A percentile compares a stretch with the other conserved stretches of the same genome.
These are phyloP conservation scores for Arabis hirsuta DNA, from an alignment of 345 rosid species.

Conservation along the genomic window DNA sequence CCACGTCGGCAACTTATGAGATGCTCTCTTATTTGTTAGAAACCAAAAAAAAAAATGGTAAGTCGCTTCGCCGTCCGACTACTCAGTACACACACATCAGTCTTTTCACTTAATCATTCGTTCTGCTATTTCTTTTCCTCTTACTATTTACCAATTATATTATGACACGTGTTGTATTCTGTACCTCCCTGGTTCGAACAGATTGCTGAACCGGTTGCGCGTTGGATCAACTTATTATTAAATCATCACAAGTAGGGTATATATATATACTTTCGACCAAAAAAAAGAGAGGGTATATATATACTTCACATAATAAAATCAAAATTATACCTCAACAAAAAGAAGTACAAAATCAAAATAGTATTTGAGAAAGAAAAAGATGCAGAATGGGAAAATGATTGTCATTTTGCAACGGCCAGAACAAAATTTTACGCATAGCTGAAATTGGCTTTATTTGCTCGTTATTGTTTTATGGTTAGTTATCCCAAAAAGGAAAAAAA, in stretches of 20 bases:
- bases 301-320: too few relatives aligned
- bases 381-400: background rate
- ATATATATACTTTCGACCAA: too few relatives aligned
- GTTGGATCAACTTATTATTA: slow-evolving; percentile 10
- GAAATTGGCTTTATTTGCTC: slow-evolving; percentile 26
- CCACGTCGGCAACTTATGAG: slow-evolving; percentile 20
- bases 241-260: background rate
- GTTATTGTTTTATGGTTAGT: slow-evolving; percentile 14
- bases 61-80: slow-evolving; percentile 20
- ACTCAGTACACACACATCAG: slow-evolving; percentile 31
- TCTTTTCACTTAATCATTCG: slow-evolving; percentile 31
- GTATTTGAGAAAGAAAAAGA: background rate
- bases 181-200: slow-evolving; percentile 3
- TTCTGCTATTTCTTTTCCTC: background rate
- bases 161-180: background rate
- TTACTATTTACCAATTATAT: background rate
- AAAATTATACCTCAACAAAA: too few relatives aligned
- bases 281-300: too few relatives aligned
- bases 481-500: background rate
- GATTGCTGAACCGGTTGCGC: slow-evolving; percentile 29
- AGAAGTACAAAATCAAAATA: too few relatives aligned
- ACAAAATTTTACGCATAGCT: slow-evolving; percentile 7
- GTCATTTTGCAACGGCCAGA: slow-evolving; percentile 1
- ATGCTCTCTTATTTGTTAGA: slow-evolving; percentile 3
- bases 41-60: background rate